Conservation (phyloP, 257 asterid genomes). For the Fraxinus anomala region DNA sequence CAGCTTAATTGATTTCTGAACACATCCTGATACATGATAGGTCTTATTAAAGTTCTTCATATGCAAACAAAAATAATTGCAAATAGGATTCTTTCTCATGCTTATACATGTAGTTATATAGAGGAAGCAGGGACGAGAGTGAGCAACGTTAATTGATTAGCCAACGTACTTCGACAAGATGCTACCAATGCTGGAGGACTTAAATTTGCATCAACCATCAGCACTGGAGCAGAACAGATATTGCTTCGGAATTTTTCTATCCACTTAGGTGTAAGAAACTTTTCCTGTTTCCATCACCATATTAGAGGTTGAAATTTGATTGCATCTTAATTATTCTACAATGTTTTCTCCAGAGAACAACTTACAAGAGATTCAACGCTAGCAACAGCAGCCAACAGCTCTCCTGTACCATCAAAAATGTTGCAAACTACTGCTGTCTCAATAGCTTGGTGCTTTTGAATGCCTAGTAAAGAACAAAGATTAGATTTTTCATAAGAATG, state of each 20-base stretch:
- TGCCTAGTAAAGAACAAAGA: slow-evolving; percentile 55
- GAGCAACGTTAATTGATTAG: slow-evolving; percentile 1
- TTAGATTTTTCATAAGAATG: background rate
- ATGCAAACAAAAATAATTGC: background rate
- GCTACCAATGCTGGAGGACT: slow-evolving; percentile 64
- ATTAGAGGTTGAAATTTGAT: slow-evolving; percentile 11
- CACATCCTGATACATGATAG: background rate
- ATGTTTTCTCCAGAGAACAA: slow-evolving; percentile 16
- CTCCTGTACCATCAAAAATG: slow-evolving; percentile 81
- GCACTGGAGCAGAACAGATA: slow-evolving; percentile 59
- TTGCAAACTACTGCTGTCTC: slow-evolving; percentile 76
- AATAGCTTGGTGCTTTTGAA: slow-evolving; percentile 57
- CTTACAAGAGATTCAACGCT: slow-evolving; percentile 80
- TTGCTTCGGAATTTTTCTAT: slow-evolving; percentile 59
- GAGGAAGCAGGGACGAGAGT: background rate
- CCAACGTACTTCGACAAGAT: slow-evolving; percentile 62
- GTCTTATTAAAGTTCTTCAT: background rate
- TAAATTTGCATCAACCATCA: slow-evolving; percentile 91
- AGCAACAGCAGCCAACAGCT: slow-evolving; percentile 88
- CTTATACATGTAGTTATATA: background rate
- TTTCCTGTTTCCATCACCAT: slow-evolving; percentile 60
- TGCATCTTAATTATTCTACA: slow-evolving; percentile 13
- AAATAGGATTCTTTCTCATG: background rate
- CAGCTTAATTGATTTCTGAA: background rate
- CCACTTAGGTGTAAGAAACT: slow-evolving; percentile 80